Evolutionary conservation across 2,329 filamentous ascomycete genomes (phyloP), one percentile per base, ranked within the genome.

Genomic region (Blumeriella jaapii): DNA sequence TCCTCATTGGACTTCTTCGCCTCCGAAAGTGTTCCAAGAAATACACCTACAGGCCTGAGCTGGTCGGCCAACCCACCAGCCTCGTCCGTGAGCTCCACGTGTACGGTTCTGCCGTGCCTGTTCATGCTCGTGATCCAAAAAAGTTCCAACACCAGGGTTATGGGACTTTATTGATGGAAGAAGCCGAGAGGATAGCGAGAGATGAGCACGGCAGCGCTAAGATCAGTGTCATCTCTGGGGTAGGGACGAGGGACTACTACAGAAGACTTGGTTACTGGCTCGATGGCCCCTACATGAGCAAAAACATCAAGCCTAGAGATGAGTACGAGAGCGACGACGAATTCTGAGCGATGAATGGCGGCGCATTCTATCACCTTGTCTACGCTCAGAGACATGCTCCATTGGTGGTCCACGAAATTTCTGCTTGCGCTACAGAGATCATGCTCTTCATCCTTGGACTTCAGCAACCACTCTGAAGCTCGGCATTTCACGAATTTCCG

Each of bases 131-230:
- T 38, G 91, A 98, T 51, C 86, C 89, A 13, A 79, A 82, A 59
- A 96, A 96, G 61, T 96, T 96, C 61, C 91, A 98, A 63, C 91
- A 98, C 61, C 91, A 95, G 57, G 91, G 91, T 0, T 98, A 93
- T 48, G 91, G 91, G 30, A 98, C 91, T 2, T 59, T 98, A 42
- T 56, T 98, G 47, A 98, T 98, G 93, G 89, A 96, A 55, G 89
- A 96, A 62, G 93, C 91, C 0, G 91, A 96, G 63, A 71, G 87
- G 33, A 98, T 98, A 46, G 89, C 93, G 0, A 72, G 84, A 36
- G 82, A 95, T 46, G 91, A 98, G 61, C 91, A 98, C 55, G 82
- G 86, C 5, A 95, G 87, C 50, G 70, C 71, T 41, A 98, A 98
- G 68, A 85, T 98, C 37, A 91, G 84, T 54, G 86, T 98, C 47